Evolutionary conservation across 2,329 filamentous ascomycete genomes (phyloP), one percentile per base, ranked within the genome.

Genomic region (Emergomyces pasteurianus): DNA sequence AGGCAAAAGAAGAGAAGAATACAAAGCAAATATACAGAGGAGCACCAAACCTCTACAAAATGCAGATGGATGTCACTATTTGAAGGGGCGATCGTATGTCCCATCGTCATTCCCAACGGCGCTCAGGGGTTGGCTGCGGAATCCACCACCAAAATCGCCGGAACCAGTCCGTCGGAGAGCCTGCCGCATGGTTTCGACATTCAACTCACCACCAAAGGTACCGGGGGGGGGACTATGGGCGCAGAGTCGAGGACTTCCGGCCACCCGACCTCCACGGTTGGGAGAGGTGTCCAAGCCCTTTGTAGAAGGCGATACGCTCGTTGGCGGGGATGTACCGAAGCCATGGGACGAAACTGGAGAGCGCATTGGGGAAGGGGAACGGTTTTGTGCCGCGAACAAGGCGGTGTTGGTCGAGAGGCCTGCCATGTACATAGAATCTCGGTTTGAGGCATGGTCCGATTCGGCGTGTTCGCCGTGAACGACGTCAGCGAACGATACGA

Each of bases 401-500:
- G 55, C 58, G 58, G 58, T 40, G 54, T 66, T 65, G 40, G 62
- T 64, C 34, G 65, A 60, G 10, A 58, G 54, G 9, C 57, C 59
- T 60, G 58, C 36, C 14, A 87, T 76, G 71, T 90, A 86, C 61
- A 89, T 80, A 60, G 86, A 87, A 63, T 92, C 88, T 65, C 86
- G 80, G 66, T 81, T 86, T 54, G 82, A 80, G 43, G 75, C 71
- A 59, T 65, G 63, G 57, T 73, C 73, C 26, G 71, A 73, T 46
- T 72, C 75, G 21, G 79, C 77, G 63, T 81, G 77, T 62, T 85
- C 82, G 36, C 83, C 84, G 71, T 95, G 90, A 47, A 97, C 90
- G 10, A 97, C 90, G 69, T 97, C 92, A 63, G 92, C 92, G 74
- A 97, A 97, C 8, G 91, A 96, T 71, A 97, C 95, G 77, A 97